A percentile compares a stretch with the other conserved stretches of the same genome.
phyloP scores from a whole-genome alignment of 805 yeast genomes.

The Wickerhamomyces kurtzmanii region DNA sequence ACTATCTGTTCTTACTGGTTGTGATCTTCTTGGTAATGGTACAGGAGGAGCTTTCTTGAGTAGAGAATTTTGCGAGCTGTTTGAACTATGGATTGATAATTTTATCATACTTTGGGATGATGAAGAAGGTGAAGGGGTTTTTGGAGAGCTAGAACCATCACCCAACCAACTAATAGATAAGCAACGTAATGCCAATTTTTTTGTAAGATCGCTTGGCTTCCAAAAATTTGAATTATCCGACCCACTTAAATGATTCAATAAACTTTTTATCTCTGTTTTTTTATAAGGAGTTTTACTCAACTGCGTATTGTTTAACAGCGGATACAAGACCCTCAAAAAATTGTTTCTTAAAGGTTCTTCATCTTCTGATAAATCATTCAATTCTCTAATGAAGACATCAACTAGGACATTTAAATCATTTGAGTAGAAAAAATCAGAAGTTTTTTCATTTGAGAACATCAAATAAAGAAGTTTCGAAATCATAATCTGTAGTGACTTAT shows the following conservation, averaged over 20 bases:
- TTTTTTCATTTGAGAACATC: conserved; percentile 50
- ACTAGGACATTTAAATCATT: conserved; percentile 80
- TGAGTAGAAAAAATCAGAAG: conserved; percentile 63
- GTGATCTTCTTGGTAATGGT: too few species aligned
- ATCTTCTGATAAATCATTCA: conserved; percentile 55
- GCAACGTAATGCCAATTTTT: conserved; percentile 26
- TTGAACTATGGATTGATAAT: too few species aligned
- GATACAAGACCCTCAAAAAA: conserved; percentile 65
- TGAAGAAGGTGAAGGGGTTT: too few species aligned
- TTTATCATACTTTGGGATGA: too few species aligned
- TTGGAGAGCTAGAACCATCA: too few species aligned
- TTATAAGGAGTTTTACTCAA: conserved; percentile 49
- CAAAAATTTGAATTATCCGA: conserved; percentile 21
- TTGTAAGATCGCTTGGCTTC: conserved; percentile 26
- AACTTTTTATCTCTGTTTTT: conserved; percentile 36
- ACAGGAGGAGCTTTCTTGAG: too few species aligned
- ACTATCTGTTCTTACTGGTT: too few species aligned
- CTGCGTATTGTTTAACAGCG: conserved; percentile 59
- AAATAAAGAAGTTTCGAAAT: conserved; percentile 71
- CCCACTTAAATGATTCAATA: conserved; percentile 37
- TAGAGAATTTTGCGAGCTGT: too few species aligned
- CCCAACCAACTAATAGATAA: conserved; percentile 22
- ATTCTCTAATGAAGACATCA: conserved; percentile 75
- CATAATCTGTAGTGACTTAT: conserved; percentile 63
- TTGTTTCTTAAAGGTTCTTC: conserved; percentile 54